Conservation (phyloP, 441 rosid species). For the Mallotus japonicus region DNA sequence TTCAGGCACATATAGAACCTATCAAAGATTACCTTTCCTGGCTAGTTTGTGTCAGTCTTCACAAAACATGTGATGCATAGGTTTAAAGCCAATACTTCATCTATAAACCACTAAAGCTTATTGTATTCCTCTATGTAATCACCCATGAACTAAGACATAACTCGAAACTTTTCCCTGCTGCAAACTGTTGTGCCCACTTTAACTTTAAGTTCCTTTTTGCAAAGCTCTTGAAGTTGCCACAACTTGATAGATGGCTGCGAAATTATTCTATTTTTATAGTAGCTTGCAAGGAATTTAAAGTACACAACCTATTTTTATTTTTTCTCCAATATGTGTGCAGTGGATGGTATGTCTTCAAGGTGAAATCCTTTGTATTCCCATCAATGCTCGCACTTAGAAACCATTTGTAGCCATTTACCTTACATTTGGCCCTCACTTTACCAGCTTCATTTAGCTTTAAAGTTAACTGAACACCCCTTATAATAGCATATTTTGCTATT, state of each 20-base stretch:
- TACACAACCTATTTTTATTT: not conserved
- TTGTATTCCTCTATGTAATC: too few species aligned
- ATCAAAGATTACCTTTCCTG: not conserved
- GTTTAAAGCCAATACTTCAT: not conserved
- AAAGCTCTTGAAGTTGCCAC: too few species aligned
- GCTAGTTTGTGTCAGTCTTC: not conserved
- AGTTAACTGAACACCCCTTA: not conserved
- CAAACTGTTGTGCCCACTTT: too few species aligned
- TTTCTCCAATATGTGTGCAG: not conserved
- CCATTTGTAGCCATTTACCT: not conserved
- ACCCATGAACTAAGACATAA: too few species aligned
- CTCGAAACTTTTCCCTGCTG: too few species aligned
- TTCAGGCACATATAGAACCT: not conserved
- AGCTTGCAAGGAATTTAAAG: not conserved
- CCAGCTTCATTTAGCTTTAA: not conserved
- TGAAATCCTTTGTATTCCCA: not conserved
- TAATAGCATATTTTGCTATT: too few species aligned
- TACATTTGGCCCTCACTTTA: not conserved
- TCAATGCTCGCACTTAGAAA: not conserved
- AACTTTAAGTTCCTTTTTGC: too few species aligned
- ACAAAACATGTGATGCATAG: not conserved
- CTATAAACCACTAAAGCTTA: too few species aligned
- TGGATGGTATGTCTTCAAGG: not conserved
- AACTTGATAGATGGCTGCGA: not conserved
- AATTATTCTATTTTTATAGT: too few species aligned